Conservation (phyloP, 192 early-diverging fungal species). For the Piromyces finnis region DNA sequence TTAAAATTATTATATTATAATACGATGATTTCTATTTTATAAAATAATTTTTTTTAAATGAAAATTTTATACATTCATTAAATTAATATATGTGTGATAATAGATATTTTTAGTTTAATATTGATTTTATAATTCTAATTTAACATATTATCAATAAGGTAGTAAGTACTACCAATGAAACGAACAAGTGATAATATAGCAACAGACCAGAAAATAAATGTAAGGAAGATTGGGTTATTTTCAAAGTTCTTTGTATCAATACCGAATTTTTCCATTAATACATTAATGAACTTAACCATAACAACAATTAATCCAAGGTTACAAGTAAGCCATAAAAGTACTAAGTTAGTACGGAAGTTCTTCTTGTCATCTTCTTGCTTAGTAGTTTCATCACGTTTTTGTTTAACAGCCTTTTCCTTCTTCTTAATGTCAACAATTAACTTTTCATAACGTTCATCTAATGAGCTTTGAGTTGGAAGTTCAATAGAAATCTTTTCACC, state of each 20-base stretch:
- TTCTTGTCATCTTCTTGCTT: conserved; percentile 18
- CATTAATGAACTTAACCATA: neutral
- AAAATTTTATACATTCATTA: too few species aligned
- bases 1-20: too few species aligned
- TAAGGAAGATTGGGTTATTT: neutral
- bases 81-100: too few species aligned
- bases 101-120: too few species aligned
- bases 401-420: neutral
- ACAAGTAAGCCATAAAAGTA: conserved; percentile 20
- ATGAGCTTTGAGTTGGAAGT: neutral
- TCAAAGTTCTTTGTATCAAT: too few species aligned
- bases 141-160: conserved; percentile 43
- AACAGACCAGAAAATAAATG: conserved; percentile 79
- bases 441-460: neutral
- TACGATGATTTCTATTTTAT: too few species aligned
- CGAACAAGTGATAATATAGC: conserved; percentile 48
- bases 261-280: too few species aligned
- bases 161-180: conserved; percentile 54
- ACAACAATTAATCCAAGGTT: conserved; percentile 14
- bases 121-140: conserved; percentile 33
- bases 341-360: conserved; percentile 23
- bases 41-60: too few species aligned
- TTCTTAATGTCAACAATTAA: neutral
- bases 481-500: neutral
- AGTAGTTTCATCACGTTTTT: neutral